Evolutionary conservation across 768 basidiomycete genomes (phyloP).

Genomic region (Kwoniella newhampshirensis): DNA sequence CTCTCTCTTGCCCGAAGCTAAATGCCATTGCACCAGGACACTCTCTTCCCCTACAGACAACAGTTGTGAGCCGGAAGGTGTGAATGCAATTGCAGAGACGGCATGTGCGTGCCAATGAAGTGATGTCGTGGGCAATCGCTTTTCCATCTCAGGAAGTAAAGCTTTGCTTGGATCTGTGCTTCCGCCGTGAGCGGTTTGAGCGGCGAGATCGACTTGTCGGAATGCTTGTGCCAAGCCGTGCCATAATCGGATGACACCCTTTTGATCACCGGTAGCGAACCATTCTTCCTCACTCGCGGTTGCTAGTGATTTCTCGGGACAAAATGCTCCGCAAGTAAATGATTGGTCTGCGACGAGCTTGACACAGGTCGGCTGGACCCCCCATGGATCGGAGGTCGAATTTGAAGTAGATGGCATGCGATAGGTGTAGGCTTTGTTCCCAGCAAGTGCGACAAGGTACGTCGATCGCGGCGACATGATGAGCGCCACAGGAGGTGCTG

Average conservation of each 20-base stretch:
- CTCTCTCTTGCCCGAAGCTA: slow-evolving; percentile 82
- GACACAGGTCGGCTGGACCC: slow-evolving; percentile 38
- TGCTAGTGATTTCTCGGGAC: slow-evolving; percentile 62
- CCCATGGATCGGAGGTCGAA: slow-evolving; percentile 15
- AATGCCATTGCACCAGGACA: slow-evolving; percentile 95
- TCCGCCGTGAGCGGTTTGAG: neutral
- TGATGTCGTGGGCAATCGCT: slow-evolving; percentile 76
- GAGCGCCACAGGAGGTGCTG: slow-evolving; percentile 35
- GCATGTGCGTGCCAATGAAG: slow-evolving; percentile 98
- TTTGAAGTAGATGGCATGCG: slow-evolving; percentile 27
- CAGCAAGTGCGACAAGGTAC: slow-evolving; percentile 49
- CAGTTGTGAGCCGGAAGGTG: slow-evolving; percentile 85
- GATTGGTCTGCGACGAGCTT: slow-evolving; percentile 79
- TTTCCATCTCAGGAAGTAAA: slow-evolving; percentile 47
- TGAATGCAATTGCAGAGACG: slow-evolving; percentile 81
- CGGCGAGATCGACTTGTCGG: slow-evolving; percentile 29
- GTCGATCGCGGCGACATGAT: slow-evolving; percentile 45
- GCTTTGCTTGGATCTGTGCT: slow-evolving; percentile 11
- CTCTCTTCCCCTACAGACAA: slow-evolving; percentile 93
- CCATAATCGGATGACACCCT: slow-evolving; percentile 85
- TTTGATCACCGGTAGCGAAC: slow-evolving; percentile 89
- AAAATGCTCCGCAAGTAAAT: slow-evolving; percentile 80
- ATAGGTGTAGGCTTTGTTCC: slow-evolving; percentile 47
- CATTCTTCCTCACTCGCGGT: slow-evolving; percentile 62
- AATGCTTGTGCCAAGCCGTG: slow-evolving; percentile 72